Evolutionary conservation across 2,329 filamentous ascomycete genomes (phyloP), one percentile per base, ranked within the genome.

Genomic region (Neofusicoccum parvum): DNA sequence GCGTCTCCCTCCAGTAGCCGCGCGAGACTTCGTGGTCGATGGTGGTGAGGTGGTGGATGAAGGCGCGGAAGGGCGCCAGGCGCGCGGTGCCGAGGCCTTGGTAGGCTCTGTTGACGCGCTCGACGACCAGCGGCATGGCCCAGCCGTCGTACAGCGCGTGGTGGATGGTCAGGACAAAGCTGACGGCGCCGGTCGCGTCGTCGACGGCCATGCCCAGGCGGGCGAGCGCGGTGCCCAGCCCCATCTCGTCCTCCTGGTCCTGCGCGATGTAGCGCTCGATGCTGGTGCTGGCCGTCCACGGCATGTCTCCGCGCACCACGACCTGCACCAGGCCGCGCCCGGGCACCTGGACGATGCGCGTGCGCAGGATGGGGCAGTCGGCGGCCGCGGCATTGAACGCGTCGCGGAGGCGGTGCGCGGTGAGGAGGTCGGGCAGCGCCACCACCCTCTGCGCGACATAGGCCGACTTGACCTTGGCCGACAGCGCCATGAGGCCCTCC

Each of bases 401-500:
- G 12, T 39, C 9, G 9, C 36, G 7, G 36, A 39, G 36, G 6
- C 70, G 70, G 3, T 67, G 27, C 5, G 75, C 45, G 53, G 75
- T 68, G 15, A 34, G 17, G 2, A 75, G 50, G n/a, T 43, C n/a
- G 7, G 72, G 72, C 20, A 60, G 17, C 5, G 15, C 7, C 15
- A 60, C 15, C 6, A 60, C 56, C 3, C 9, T 14, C 39, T 46
- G 36, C 17, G 82, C 83, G 2, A 87, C 79, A 43, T 87, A 87
- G 0, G 82, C 81, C 49, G 83, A 84, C 34, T 79, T 78, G 27
- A 82, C 76, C 70, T 83, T 84, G 65, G 79, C 78, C 3, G 84
- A 83, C 4, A 87, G 72, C 0, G 84, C 82, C 76, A 87, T 81
- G 2, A 87, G 77, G 1, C 81, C 83, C 69, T 86, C 84, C 67